A percentile compares a stretch with the other conserved stretches of the same genome.
These are phyloP conservation scores for Sporothrix dimorphospora DNA, from an alignment of 2,329 filamentous ascomycete genomes.

Conservation along the genomic window DNA sequence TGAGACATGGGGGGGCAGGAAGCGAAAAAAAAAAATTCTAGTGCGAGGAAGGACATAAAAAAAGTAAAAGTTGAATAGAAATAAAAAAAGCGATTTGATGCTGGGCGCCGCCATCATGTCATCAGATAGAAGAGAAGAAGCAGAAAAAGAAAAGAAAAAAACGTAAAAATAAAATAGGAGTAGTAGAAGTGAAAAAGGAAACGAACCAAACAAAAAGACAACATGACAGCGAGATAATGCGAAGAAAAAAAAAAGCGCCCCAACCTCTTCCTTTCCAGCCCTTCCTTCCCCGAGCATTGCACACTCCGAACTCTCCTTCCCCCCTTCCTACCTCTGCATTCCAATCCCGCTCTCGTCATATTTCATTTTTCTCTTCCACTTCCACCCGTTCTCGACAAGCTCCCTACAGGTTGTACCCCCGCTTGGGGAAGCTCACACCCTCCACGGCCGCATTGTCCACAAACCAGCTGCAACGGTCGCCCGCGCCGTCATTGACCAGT, in stretches of 20 bases:
- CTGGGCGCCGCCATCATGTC: slow-evolving; percentile 23
- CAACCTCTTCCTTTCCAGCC: not conserved
- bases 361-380: not conserved
- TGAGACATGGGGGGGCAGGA: not conserved
- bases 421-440: slow-evolving; percentile 79
- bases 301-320: not conserved
- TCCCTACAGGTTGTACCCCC: slow-evolving; percentile 60
- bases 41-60: slow-evolving; percentile 10
- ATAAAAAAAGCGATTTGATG: slow-evolving; percentile 8
- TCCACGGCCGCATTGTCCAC: slow-evolving; percentile 84
- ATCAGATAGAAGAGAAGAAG: not conserved
- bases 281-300: not conserved
- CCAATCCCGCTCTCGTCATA: not conserved
- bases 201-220: not conserved
- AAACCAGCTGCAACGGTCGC: slow-evolving; percentile 93
- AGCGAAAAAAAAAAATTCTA: not conserved
- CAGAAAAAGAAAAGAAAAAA: not conserved
- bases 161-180: not conserved
- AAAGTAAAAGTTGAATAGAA: not conserved
- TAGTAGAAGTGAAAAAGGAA: not conserved
- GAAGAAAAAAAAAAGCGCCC: slow-evolving; percentile 13
- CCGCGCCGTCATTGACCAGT: slow-evolving; percentile 80
- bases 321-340: not conserved
- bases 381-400: not conserved
- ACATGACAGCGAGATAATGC: not conserved